Conservation (phyloP, 2,329 filamentous ascomycete genomes). For the Lasiodiplodia gonubiensis region DNA sequence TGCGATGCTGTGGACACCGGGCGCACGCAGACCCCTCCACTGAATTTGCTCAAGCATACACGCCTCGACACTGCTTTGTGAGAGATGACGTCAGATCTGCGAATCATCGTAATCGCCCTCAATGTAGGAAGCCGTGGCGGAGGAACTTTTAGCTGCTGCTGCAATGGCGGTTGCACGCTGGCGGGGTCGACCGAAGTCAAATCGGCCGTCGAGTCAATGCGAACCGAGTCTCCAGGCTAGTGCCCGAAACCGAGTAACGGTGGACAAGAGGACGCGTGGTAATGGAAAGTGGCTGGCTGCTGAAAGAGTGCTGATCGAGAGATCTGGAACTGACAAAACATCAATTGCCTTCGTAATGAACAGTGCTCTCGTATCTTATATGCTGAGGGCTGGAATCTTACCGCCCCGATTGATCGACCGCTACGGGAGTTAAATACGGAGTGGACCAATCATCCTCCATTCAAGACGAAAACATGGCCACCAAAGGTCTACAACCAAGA, state of each 20-base stretch:
- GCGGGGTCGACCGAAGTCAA: background rate
- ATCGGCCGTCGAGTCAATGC: background rate
- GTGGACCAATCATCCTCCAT: background rate
- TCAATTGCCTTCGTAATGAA: background rate
- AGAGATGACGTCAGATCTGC: background rate
- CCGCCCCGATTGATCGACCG: background rate
- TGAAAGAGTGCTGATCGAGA: background rate
- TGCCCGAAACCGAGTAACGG: background rate
- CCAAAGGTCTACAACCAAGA: background rate
- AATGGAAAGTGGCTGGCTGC: background rate
- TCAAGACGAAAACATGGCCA: background rate
- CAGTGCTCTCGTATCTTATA: background rate
- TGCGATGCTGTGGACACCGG: background rate
- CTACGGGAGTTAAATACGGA: slow-evolving; percentile 3
- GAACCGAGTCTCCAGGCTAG: background rate
- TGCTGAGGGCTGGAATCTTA: background rate
- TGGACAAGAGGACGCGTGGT: background rate
- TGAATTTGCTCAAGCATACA: background rate
- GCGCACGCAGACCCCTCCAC: background rate
- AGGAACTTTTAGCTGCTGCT: background rate
- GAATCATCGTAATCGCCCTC: background rate
- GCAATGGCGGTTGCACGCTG: background rate
- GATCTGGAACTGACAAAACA: background rate
- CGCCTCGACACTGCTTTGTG: background rate
- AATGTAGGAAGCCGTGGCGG: background rate